Percentiles rank a stretch among this genome's conserved stretches.
Conservation (phyloP, 164 flowering plant species). For the Piper betle region DNA sequence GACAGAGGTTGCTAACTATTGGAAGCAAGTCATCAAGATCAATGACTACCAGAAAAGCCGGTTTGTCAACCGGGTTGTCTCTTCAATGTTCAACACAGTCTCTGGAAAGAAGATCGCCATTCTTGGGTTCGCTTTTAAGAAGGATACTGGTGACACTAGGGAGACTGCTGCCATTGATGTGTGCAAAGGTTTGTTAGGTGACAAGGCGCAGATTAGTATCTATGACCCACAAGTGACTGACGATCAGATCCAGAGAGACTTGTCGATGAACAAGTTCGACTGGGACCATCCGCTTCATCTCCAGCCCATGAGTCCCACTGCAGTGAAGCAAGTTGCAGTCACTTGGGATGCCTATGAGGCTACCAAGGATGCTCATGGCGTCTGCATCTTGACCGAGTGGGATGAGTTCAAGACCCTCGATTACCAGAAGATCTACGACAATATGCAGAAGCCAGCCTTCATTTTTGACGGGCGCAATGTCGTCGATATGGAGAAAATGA, state of each 20-base stretch:
- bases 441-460: constrained; percentile 63
- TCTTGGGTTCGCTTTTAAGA: constrained; percentile 16
- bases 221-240: constrained; percentile 57
- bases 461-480: constrained; percentile 51
- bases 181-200: constrained; percentile 27
- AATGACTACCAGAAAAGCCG: constrained; percentile 14
- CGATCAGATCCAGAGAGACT: constrained; percentile 54
- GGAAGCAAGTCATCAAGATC: constrained; percentile 5
- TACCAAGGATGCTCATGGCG: constrained; percentile 45
- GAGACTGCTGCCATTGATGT: constrained; percentile 16
- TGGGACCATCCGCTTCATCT: constrained; percentile 59
- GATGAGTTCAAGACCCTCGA: constrained; percentile 52
- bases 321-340: constrained; percentile 26
- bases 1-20: constrained; percentile 15
- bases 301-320: constrained; percentile 30
- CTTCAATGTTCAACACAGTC: constrained; percentile 18
- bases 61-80: constrained; percentile 15
- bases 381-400: constrained; percentile 72
- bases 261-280: constrained; percentile 41
- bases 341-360: constrained; percentile 49
- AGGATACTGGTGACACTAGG: constrained; percentile 15
- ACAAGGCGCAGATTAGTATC: constrained; percentile 44
- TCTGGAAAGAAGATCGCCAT: constrained; percentile 17
- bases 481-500: constrained; percentile 35
- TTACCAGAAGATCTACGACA: constrained; percentile 39